These are phyloP conservation scores for Trichoderma parareesei DNA, from an alignment of 495 filamentous ascomycete species.

Conservation along the genomic window DNA sequence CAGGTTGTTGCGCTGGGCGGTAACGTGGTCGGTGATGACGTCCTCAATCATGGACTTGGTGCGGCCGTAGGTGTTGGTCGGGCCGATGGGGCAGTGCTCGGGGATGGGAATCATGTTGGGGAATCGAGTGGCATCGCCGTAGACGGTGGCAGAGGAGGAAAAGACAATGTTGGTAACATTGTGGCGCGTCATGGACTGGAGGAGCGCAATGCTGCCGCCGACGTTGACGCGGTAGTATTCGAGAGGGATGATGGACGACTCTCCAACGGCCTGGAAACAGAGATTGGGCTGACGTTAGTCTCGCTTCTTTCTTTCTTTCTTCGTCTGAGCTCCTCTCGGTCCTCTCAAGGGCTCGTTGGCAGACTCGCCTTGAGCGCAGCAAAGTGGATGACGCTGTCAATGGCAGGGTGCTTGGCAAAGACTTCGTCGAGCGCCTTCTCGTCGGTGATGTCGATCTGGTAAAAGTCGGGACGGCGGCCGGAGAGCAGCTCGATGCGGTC, in stretches of 20 bases:
- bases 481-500: conserved; percentile 89
- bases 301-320: background rate
- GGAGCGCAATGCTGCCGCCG: conserved; percentile 80
- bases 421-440: conserved; percentile 75
- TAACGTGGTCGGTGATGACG: conserved; percentile 85
- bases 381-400: conserved; percentile 98
- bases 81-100: conserved; percentile 88
- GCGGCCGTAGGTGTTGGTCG: conserved; percentile 94
- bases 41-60: conserved; percentile 88
- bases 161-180: conserved; percentile 96
- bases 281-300: background rate
- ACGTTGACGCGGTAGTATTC: conserved; percentile 99
- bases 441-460: conserved; percentile 81
- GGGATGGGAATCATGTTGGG: conserved; percentile 98
- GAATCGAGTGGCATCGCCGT: conserved; percentile 94
- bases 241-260: conserved; percentile 88
- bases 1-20: conserved; percentile 75
- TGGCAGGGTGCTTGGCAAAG: conserved; percentile 81
- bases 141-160: conserved; percentile 92
- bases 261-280: conserved; percentile 71
- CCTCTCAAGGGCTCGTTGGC: background rate
- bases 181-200: conserved; percentile 78
- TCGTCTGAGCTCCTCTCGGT: background rate
- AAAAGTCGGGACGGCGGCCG: conserved; percentile 81
- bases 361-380: conserved; percentile 82